Evolutionary conservation across 352 stramenopile genomes (phyloP).

Genomic region (Phytophthora boehmeriae): DNA sequence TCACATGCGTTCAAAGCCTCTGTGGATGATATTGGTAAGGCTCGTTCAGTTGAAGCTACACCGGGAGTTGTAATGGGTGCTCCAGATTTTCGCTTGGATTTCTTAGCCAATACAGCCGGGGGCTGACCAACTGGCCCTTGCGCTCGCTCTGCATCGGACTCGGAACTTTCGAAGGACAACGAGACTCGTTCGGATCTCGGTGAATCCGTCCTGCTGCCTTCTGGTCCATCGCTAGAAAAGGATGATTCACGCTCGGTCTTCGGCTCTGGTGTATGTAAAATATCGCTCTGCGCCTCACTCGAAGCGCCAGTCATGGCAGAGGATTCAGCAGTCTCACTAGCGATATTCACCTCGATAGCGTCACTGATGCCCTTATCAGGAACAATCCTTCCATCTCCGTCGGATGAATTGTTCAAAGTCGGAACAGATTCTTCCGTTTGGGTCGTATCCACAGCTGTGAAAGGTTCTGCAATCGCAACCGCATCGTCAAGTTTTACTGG

Average conservation of each 20-base stretch:
- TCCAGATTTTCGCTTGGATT: constrained; percentile 23
- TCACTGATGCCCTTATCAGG: no score
- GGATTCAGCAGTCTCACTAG: not conserved
- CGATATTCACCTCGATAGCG: not conserved
- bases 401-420: not conserved
- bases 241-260: constrained; percentile 18
- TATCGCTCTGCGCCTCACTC: not conserved
- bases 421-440: not conserved
- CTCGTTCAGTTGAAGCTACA: constrained; percentile 3
- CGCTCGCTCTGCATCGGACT: constrained; percentile 28
- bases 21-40: not conserved
- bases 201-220: constrained; percentile 8
- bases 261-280: constrained; percentile 1
- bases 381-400: no score
- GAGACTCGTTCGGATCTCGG: constrained; percentile 11
- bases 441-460: not conserved
- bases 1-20: not conserved
- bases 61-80: not conserved
- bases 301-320: not conserved
- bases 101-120: constrained; percentile 13
- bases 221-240: constrained; percentile 17
- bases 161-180: constrained; percentile 22
- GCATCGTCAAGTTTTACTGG: not conserved
- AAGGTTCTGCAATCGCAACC: not conserved
- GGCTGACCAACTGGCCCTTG: constrained; percentile 7